Conservation (phyloP, 2,329 filamentous ascomycete genomes). For the Clarireedia paspali region DNA sequence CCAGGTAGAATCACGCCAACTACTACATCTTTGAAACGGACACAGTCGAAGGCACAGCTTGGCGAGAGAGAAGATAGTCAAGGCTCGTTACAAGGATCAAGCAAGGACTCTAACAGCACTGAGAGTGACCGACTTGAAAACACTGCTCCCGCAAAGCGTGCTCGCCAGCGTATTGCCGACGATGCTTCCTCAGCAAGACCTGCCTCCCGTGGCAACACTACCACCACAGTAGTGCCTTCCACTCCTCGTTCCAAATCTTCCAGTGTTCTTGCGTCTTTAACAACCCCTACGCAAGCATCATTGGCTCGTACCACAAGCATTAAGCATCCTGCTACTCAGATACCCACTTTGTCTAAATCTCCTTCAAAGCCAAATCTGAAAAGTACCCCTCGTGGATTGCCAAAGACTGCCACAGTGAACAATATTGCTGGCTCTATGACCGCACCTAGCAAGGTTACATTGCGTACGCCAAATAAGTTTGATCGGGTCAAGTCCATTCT, state of each 20-base stretch:
- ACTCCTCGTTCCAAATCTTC: conserved; percentile 38
- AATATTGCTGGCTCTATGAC: conserved; percentile 31
- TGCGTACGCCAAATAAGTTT: conserved; percentile 23
- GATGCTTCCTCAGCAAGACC: conserved; percentile 62
- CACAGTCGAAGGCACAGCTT: conserved; percentile 55
- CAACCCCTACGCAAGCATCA: conserved; percentile 74
- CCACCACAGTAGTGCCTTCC: conserved; percentile 32
- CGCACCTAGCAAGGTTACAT: conserved; percentile 17
- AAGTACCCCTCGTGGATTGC: conserved; percentile 40
- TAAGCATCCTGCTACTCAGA: conserved; percentile 43
- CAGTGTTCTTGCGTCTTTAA: conserved; percentile 46
- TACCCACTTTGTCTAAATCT: conserved; percentile 43
- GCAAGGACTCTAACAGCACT: conserved; percentile 1
- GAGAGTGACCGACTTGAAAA: conserved; percentile 24
- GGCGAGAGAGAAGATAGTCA: conserved; percentile 41
- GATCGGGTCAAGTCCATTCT: conserved; percentile 53
- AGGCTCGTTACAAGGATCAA: not conserved
- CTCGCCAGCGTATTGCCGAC: conserved; percentile 58
- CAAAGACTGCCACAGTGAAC: conserved; percentile 46
- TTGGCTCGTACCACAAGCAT: conserved; percentile 51
- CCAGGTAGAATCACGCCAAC: conserved; percentile 45
- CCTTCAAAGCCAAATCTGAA: conserved; percentile 41
- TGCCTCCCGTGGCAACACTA: conserved; percentile 38
- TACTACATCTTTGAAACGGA: conserved; percentile 39
- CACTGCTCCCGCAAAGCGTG: conserved; percentile 55